A percentile compares a stretch with the other conserved stretches of the same genome.
Conservation (phyloP, 2,329 filamentous ascomycete genomes). For the Grosmannia serpens region DNA sequence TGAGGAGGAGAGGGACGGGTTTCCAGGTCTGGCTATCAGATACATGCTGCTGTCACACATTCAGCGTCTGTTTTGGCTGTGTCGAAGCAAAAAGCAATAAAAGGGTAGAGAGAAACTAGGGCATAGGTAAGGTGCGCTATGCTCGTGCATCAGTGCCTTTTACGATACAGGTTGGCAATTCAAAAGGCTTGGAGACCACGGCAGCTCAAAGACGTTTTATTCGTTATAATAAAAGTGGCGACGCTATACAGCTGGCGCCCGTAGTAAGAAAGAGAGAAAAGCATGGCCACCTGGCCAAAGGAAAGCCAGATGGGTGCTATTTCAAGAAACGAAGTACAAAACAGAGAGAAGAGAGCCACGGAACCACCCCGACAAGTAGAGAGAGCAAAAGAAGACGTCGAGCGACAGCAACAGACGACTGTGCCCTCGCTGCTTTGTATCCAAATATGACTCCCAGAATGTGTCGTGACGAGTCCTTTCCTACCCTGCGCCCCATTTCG, state of each 20-base stretch:
- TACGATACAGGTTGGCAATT: neutral
- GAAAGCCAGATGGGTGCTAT: neutral
- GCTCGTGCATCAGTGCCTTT: neutral
- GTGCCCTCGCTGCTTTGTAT: neutral
- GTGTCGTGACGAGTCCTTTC: neutral
- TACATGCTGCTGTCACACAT: neutral
- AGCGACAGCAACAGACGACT: neutral
- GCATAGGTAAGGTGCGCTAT: neutral
- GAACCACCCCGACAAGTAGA: neutral
- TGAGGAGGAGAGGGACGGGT: slow-evolving; percentile 17
- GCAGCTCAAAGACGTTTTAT: neutral
- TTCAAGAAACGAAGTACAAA: neutral
- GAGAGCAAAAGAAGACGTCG: neutral
- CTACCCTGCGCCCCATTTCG: neutral
- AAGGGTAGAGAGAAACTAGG: neutral
- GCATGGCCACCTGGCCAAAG: neutral
- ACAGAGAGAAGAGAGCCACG: neutral
- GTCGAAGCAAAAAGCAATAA: neutral
- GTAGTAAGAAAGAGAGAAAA: neutral
- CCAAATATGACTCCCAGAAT: neutral
- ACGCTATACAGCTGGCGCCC: neutral
- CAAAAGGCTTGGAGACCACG: neutral
- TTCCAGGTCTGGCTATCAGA: no score
- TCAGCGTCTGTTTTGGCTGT: neutral
- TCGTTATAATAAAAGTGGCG: neutral